Evolutionary conservation across 345 rosid genomes (phyloP), one percentile per base, ranked within the genome.

Genomic region (Erucastrum elatum): DNA sequence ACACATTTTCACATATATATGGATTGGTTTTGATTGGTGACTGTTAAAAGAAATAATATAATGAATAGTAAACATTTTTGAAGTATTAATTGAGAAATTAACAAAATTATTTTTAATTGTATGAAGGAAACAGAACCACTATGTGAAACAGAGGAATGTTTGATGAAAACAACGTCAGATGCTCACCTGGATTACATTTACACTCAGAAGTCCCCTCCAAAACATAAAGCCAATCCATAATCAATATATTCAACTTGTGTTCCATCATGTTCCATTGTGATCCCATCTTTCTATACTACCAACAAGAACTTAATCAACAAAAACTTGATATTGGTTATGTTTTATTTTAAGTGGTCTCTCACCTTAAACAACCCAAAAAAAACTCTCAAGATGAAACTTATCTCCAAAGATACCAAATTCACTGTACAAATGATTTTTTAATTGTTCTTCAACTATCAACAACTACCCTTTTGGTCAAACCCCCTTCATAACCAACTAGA

Each of bases 101-200:
- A 21, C 30, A 21, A 21, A 8, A 58, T 10, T 11, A 6, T 30
- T 61, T 61, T 25, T 7, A 1, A 1, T n/a, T 30, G 5, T 63
- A 8, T 64, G 51, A 5, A 75, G 78, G 72, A 10, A 8, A 27
- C 27, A 46, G 30, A 39, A 31, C 26, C 35, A 31, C 39, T 39
- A 0, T 78, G 82, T 66, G 68, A 72, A 41, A n/a, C 63, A 4
- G 77, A 78, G 0, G 82, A 72, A 4, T 78, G 82, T 59, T 26
- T 78, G 30, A 66, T 66, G 63, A 66, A 72, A 66, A 16, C 55
- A 34, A 72, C 82, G 0, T 64, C 61, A 44, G 61, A 55, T 11
- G 81, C 67, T 64, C 81, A 71, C 66, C 13, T 77, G 0, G 81
- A 77, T 65, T 77, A 77, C 61, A 77, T 77, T 49, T 77, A 77